phyloP scores from a whole-genome alignment of 2,329 filamentous ascomycete species.

The Stagonosporopsis rhizophila region DNA sequence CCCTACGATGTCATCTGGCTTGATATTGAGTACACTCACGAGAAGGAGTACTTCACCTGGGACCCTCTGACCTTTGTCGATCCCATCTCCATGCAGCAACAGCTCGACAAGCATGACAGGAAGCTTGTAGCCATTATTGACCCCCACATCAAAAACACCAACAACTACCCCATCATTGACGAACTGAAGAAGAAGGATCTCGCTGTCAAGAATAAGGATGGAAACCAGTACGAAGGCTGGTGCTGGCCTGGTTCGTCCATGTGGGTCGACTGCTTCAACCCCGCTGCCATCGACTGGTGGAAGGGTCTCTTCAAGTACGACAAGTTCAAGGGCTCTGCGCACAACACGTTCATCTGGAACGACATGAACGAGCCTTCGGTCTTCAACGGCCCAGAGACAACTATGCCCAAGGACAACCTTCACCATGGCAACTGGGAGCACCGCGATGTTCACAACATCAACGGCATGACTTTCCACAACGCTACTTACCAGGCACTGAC shows the following conservation, averaged over 20 bases:
- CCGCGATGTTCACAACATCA: constrained; percentile 93
- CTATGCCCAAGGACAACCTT: constrained; percentile 98
- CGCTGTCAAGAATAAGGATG: constrained; percentile 88
- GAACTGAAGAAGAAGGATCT: constrained; percentile 85
- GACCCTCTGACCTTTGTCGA: constrained; percentile 87
- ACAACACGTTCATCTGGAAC: constrained; percentile 96
- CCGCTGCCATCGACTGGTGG: constrained; percentile 93
- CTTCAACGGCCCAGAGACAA: constrained; percentile 97
- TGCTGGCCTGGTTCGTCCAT: constrained; percentile 98
- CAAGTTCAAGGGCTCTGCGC: constrained; percentile 81
- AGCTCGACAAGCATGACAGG: constrained; percentile 82
- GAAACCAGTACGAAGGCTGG: constrained; percentile 91
- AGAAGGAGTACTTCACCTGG: constrained; percentile 98
- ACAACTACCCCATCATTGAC: constrained; percentile 76
- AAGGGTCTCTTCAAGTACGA: constrained; percentile 85
- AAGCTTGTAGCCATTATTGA: constrained; percentile 96
- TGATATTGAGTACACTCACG: constrained; percentile 96
- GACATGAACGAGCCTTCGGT: constrained; percentile 99
- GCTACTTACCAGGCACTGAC: constrained; percentile 87
- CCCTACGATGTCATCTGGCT: constrained; percentile 99
- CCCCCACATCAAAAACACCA: constrained; percentile 94
- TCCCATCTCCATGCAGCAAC: constrained; percentile 85
- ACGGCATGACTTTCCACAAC: constrained; percentile 94
- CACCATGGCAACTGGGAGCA: constrained; percentile 95
- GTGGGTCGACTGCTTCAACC: constrained; percentile 97